These are phyloP conservation scores for Rhododendron molle DNA, from an alignment of 148 eudicot genomes.

Conservation along the genomic window DNA sequence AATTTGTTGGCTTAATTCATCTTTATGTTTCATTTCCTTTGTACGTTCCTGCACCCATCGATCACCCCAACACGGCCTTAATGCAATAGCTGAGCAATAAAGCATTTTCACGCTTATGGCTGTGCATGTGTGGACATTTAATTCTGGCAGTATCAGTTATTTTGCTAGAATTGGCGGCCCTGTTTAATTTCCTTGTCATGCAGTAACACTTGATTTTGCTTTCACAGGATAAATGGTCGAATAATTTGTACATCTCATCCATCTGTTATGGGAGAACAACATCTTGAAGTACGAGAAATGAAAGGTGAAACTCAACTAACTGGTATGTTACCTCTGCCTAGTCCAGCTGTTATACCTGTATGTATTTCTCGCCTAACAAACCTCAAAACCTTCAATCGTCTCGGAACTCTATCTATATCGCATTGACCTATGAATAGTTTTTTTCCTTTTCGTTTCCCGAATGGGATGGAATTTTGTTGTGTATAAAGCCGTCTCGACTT, in stretches of 20 bases:
- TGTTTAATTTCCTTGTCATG: not conserved
- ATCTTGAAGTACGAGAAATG: constrained; percentile 8
- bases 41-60: not conserved
- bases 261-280: constrained; percentile 26
- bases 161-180: not conserved
- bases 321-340: constrained; percentile 7
- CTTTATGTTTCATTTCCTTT: not conserved
- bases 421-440: not conserved
- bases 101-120: not conserved
- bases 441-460: not conserved
- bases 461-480: not conserved
- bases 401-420: not conserved
- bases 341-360: not conserved
- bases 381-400: not conserved
- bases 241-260: constrained; percentile 23
- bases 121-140: not conserved
- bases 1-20: not conserved
- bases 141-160: not conserved
- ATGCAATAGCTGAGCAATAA: not conserved
- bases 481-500: not conserved
- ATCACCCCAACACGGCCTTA: not conserved
- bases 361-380: not conserved
- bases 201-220: not conserved
- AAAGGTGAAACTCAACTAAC: not conserved
- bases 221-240: constrained; percentile 27